Percentiles rank a stretch among this genome's conserved stretches.
Conservation (phyloP, 257 asterid genomes). For the Salvia splendens region DNA sequence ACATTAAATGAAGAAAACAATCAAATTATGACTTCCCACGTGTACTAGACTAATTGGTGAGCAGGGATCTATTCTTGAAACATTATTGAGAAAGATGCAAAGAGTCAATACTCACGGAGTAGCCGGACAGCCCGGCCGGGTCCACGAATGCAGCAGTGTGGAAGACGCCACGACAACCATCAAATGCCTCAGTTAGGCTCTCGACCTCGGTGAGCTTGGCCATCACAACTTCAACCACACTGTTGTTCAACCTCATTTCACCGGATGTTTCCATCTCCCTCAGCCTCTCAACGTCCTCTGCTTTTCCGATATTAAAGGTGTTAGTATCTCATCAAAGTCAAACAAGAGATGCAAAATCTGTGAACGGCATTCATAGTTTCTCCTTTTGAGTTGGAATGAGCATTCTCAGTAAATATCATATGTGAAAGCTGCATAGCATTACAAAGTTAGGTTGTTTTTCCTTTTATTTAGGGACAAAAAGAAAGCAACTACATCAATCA, state of each 20-base stretch:
- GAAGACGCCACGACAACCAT: slow-evolving; percentile 77
- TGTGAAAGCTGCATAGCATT: neutral
- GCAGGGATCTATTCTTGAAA: neutral
- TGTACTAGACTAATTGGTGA: neutral
- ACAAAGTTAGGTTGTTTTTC: neutral
- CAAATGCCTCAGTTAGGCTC: slow-evolving; percentile 62
- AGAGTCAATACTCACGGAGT: slow-evolving; percentile 60
- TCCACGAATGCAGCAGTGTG: slow-evolving; percentile 89
- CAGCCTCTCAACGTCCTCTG: slow-evolving; percentile 88
- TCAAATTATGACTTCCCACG: neutral
- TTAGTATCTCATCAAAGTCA: slow-evolving; percentile 4
- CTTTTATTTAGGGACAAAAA: neutral
- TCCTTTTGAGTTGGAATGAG: too few species aligned
- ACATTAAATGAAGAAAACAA: neutral
- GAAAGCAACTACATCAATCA: neutral
- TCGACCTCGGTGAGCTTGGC: slow-evolving; percentile 59
- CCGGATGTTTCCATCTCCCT: slow-evolving; percentile 83
- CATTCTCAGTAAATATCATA: neutral
- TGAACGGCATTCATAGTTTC: neutral
- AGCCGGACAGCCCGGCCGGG: slow-evolving; percentile 89
- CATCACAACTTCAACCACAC: slow-evolving; percentile 62
- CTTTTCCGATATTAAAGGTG: slow-evolving; percentile 18
- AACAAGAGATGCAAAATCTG: slow-evolving; percentile 8
- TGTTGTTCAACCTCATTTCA: slow-evolving; percentile 62
- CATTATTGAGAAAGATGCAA: neutral